Evolutionary conservation across 129 eudicot species (phyloP), one percentile per base, ranked within the genome.

Genomic region (Tanacetum coccineum): DNA sequence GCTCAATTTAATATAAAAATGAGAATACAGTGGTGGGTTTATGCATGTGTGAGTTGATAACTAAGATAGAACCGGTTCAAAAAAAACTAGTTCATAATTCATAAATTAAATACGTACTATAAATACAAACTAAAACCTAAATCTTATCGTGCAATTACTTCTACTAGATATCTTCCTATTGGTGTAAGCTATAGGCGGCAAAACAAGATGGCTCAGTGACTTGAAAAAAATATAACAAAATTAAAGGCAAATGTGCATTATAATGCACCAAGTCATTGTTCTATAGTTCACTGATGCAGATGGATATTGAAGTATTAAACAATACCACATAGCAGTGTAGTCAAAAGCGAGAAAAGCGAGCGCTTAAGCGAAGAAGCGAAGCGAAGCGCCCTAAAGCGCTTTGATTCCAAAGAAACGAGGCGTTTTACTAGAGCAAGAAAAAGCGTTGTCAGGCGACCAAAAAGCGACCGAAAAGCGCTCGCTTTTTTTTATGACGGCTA

Each of bases 121-220:
- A 64, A 61, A 50, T 20, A n/a, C 44, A 47, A 13, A 59, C 15
- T 6, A 25, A 56, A 55, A 25, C 30, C 28, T 13, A 59, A 58
- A 55, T 45, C 46, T 22, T 72, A 72, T 39, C 46, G 40, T 10
- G 70, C 54, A 40, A 20, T 67, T 52, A 30, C 32, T 25, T 66
- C 25, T 25, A 49, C 68, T 71, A 13, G 25, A 72, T 21, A 62
- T 20, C 70, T 52, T 44, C 62, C 21, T 61, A 72, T 36, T 62
- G 53, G 12, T 51, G 28, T 22, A 71, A 59, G 3, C 18, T 6
- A 45, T 26, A 66, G 50, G 6, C 3, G 6, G 51, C 20, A 19
- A 7, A 32, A 32, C 18, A 30, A 9, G 3, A 17, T 46, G 48
- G 20, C 13, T 19, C 28, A 4, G 52, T 18, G 58, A 32, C 75